A percentile compares a stretch with the other conserved stretches of the same genome.
phyloP scores from a whole-genome alignment of 345 rosid species.

The Rhodamnia argentea region DNA sequence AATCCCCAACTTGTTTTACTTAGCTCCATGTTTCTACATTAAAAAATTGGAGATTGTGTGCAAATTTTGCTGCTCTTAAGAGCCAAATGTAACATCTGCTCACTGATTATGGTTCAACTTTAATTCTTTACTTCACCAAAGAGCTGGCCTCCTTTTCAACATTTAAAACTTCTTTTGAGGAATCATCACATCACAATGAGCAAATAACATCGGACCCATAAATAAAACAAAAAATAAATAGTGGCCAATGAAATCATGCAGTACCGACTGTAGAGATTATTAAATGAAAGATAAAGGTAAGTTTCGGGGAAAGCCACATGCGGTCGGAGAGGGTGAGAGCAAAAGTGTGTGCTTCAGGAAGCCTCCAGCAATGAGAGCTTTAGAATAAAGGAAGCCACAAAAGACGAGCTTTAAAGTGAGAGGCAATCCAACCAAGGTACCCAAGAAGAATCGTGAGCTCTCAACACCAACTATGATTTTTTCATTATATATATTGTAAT shows the following conservation, averaged over 20 bases:
- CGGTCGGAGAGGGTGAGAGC: no score
- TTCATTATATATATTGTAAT: no score
- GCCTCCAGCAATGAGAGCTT: no score
- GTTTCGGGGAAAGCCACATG: no score
- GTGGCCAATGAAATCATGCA: background rate
- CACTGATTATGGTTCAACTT: background rate
- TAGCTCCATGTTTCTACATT: background rate
- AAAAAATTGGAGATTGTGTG: background rate
- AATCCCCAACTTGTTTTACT: background rate
- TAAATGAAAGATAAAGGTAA: background rate
- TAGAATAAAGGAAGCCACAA: no score
- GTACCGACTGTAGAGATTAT: background rate
- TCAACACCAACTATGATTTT: no score
- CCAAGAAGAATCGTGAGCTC: no score
- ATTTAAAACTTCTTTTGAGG: background rate
- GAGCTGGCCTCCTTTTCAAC: background rate
- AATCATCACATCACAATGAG: background rate
- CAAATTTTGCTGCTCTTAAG: background rate
- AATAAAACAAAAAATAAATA: background rate
- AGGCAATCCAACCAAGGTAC: no score
- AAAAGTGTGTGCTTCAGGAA: no score
- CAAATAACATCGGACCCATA: background rate
- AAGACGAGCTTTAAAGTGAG: no score
- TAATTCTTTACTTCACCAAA: background rate
- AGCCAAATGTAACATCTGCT: background rate